Evolutionary conservation across 768 basidiomycete species (phyloP), one percentile per base, ranked within the genome.

Genomic region (Clitopilus passeckerianus): DNA sequence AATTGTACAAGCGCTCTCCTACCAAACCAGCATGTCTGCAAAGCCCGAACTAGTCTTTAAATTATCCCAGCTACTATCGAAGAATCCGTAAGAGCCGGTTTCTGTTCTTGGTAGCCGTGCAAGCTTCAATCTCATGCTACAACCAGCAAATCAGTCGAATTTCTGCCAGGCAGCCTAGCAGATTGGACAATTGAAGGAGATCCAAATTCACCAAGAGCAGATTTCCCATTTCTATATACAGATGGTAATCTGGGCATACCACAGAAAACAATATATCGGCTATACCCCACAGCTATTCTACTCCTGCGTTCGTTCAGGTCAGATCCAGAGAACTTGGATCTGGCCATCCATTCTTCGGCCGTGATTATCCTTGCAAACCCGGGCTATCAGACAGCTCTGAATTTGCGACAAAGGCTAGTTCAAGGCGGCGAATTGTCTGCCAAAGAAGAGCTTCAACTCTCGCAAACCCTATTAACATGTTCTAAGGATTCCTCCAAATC

Each of bases 171-270:
- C 1, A 77, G 79, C 56, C 66, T 78, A 1, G 66, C 76, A 18
- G 74, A 77, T 41, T 88, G 85, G 85, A 63, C 59, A 55, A 53
- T 62, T 30, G 62, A 67, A 20, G 58, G 65, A 20, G 64, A 60
- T 10, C 50, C 64, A 10, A 63, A 64, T 35, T 67, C 65, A 27
- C 67, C 67, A 6, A 71, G 65, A 27, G 50, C 64, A 9, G 68
- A 71, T 9, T 71, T 72, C 46, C 86, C 87, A 1, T 89, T 87
- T 67, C 65, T 89, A 14, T 74, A 82, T 58, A 63, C 76, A 16
- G 82, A 87, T 43, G 77, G 77, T 6, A 78, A 91, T 57, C 78
- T 91, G 12, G 89, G 89, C 0, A 72, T 90, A 33, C 88, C 87
- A 0, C 77, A 82, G 65, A 87, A 84, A 62, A 63, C 78, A 7